Evolutionary conservation across 2,329 filamentous ascomycete genomes (phyloP).

Genomic region (Beauveria sp.): DNA sequence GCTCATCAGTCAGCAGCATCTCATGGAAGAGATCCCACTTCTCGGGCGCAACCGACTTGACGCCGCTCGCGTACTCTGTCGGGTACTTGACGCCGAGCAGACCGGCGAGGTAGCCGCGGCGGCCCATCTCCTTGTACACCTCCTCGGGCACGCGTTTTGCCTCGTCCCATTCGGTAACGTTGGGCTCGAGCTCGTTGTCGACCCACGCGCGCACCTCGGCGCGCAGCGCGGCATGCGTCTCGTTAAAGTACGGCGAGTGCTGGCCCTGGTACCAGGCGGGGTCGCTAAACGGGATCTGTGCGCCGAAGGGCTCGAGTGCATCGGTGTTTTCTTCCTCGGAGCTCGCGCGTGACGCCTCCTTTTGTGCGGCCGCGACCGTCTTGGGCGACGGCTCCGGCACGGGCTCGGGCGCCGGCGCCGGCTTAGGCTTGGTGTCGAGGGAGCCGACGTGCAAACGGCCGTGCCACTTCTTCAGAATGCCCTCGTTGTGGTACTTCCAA

Average conservation of each 20-base stretch:
- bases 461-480: conserved; percentile 81
- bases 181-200: conserved; percentile 78
- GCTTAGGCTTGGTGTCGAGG: conserved; percentile 76
- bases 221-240: conserved; percentile 84
- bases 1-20: conserved; percentile 88
- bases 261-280: conserved; percentile 94
- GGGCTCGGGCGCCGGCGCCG: conserved; percentile 46
- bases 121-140: conserved; percentile 94
- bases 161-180: conserved; percentile 96
- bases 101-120: conserved; percentile 87
- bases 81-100: conserved; percentile 81
- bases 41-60: conserved; percentile 74
- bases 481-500: conserved; percentile 76
- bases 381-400: conserved; percentile 27
- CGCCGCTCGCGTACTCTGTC: conserved; percentile 58
- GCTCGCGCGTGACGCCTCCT: conserved; percentile 30
- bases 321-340: conserved; percentile 50
- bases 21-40: conserved; percentile 99
- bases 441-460: conserved; percentile 74
- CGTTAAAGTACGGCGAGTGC: conserved; percentile 94
- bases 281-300: conserved; percentile 84
- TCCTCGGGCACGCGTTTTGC: conserved; percentile 78
- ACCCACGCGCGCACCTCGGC: conserved; percentile 91
- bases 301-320: conserved; percentile 75
- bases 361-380: conserved; percentile 27